Base-by-base conservation (phyloP, 2,329 filamentous ascomycete genomes). In the Talaromyces sp. region DNA sequence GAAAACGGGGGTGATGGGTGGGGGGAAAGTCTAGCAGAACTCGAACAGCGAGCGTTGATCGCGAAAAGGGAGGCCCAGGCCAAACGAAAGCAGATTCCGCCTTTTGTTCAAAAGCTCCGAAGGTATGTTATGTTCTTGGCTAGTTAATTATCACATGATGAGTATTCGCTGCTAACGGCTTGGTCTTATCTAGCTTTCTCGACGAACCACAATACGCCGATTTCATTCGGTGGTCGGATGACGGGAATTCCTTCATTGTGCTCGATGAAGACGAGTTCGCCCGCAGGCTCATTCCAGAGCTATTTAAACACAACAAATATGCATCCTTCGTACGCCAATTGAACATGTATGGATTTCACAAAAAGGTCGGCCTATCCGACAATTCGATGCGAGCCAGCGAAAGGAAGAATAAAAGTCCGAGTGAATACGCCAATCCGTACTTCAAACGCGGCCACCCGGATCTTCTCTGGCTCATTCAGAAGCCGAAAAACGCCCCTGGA, bases 301-400 rank as follows among this genome's bases (percentile, higher is more conserved):
- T 91, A 4, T 91, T 91, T 80, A 91, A 91, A 72, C 88, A 91
- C 75, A 91, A 90, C 76, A 91, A 91, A 70, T 91, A 90, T 72
- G 88, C 88, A 6, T 91, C 88, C 0, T 91, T 91, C 69, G 88
- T 91, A 33, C 85, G 88, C 28, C 88, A 91, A 68, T 77, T 91
- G 63, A 86, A 86, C 67, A 86, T 86, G 84, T 86, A 86, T 68
- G 84, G 84, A 2, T 86, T 86, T 63, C 84, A 86, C 69, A 86
- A 86, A 71, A 89, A 91, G 46, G 91, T 95, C 3, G 91, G 91
- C 3, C 83, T 99, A 18, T 96, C 93, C 3, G 95, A 99, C 76
- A 97, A 97, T 73, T 97, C 93, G 0, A 96, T 99, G 90, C 90
- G 95, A 68, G 93, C 96, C 5, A 97, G 93, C 73, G 95, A 98